These are phyloP conservation scores for Pseudotsuga menziesii DNA, from an alignment of 75 land plant genomes.

Conservation along the genomic window DNA sequence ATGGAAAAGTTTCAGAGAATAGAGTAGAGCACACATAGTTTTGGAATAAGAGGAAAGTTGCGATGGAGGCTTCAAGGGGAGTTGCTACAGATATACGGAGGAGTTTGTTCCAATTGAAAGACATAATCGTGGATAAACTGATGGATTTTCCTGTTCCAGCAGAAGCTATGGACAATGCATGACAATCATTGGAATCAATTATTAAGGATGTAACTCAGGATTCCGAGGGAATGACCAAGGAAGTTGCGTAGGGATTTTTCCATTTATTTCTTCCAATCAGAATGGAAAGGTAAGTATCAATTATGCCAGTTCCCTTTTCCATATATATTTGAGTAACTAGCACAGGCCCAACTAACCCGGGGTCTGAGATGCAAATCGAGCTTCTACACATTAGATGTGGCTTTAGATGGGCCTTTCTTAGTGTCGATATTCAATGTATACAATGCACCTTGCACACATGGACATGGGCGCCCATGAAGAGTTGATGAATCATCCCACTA, in stretches of 20 bases:
- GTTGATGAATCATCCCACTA: too few species aligned
- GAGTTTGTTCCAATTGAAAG: conserved; percentile 11
- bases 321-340: too few species aligned
- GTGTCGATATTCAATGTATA: too few species aligned
- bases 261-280: conserved; percentile 13
- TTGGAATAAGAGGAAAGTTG: conserved; percentile 3
- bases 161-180: conserved; percentile 13
- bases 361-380: too few species aligned
- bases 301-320: too few species aligned
- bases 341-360: too few species aligned
- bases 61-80: conserved; percentile 10
- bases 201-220: conserved; percentile 13
- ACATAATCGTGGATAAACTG: conserved; percentile 12
- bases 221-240: conserved; percentile 15
- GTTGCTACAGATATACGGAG: conserved; percentile 13
- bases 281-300: conserved; percentile 3
- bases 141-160: conserved; percentile 12
- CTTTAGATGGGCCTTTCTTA: too few species aligned
- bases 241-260: conserved; percentile 7
- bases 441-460: too few species aligned
- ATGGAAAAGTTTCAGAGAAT: too few species aligned
- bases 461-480: too few species aligned
- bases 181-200: conserved; percentile 12
- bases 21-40: not conserved
- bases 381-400: too few species aligned